Percentiles rank a stretch among this genome's conserved stretches.
Evolutionary conservation across 371 early-diverging fungal species (phyloP).

Genomic region (Mortierella sp.): DNA sequence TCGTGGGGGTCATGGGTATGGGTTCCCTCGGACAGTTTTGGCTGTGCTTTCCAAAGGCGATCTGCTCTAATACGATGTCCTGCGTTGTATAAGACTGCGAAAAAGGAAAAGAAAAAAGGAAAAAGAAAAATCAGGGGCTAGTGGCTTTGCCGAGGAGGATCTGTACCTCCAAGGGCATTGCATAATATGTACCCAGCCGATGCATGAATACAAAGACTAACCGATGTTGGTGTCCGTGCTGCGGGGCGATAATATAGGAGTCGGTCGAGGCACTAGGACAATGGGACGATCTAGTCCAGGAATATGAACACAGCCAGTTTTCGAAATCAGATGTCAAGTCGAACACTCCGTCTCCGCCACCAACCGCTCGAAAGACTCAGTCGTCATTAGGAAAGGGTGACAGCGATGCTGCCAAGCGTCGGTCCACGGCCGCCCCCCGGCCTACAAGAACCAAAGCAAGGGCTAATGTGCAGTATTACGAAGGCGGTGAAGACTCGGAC

Average conservation of each 20-base stretch:
- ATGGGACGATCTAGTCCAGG: conserved; percentile 53
- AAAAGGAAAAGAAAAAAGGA: background rate
- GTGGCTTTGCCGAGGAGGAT: conserved; percentile 28
- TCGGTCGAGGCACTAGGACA: conserved; percentile 47
- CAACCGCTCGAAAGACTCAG: conserved; percentile 26
- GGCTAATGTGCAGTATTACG: conserved; percentile 45
- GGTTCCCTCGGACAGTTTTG: no score
- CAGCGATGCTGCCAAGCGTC: conserved; percentile 26
- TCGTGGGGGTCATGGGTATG: no score
- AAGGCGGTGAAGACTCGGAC: conserved; percentile 44
- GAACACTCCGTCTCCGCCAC: conserved; percentile 39
- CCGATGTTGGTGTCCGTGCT: background rate
- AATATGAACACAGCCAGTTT: conserved; percentile 53
- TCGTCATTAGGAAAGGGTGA: conserved; percentile 24
- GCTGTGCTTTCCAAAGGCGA: no score
- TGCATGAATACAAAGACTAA: background rate
- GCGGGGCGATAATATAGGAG: conserved; percentile 19
- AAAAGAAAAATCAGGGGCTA: conserved; percentile 29
- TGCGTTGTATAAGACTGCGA: no score
- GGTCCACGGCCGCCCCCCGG: conserved; percentile 19
- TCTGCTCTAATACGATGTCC: no score
- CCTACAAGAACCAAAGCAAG: conserved; percentile 41
- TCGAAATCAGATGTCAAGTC: conserved; percentile 48
- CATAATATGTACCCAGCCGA: background rate
- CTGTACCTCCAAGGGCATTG: no score